phyloP scores from a whole-genome alignment of 495 filamentous ascomycete genomes.

The Podospora pseudopauciseta region DNA sequence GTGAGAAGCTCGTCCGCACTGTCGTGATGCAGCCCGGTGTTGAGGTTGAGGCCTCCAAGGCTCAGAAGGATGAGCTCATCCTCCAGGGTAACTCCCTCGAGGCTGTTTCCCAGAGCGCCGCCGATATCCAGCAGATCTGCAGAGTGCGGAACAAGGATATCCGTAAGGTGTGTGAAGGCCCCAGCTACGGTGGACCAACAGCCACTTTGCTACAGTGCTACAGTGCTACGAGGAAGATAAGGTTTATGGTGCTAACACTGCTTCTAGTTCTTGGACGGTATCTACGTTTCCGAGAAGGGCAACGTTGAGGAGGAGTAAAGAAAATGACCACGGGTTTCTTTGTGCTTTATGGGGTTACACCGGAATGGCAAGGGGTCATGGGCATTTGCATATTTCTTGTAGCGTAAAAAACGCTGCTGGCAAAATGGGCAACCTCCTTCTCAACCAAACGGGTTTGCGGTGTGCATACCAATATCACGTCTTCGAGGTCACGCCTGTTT shows the following conservation, averaged over 20 bases:
- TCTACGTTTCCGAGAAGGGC: conserved; percentile 97
- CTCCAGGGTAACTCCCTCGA: conserved; percentile 92
- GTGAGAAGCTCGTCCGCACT: conserved; percentile 97
- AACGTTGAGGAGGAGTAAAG: conserved; percentile 74
- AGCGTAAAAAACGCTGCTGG: conserved; percentile 46
- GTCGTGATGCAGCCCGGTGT: conserved; percentile 87
- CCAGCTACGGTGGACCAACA: conserved; percentile 5
- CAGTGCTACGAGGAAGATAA: neutral
- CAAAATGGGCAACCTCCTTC: conserved; percentile 45
- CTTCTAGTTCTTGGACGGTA: conserved; percentile 92
- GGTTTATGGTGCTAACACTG: conserved; percentile 31
- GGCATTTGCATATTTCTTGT: conserved; percentile 56
- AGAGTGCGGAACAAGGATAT: conserved; percentile 99
- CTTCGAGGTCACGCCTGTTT: conserved; percentile 8
- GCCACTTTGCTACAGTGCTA: neutral
- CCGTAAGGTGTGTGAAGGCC: conserved; percentile 69
- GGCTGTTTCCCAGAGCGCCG: conserved; percentile 93
- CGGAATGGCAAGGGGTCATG: conserved; percentile 41
- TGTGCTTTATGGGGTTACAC: conserved; percentile 42
- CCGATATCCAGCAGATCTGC: conserved; percentile 99
- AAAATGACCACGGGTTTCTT: conserved; percentile 48
- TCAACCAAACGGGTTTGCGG: conserved; percentile 28
- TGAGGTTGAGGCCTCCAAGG: conserved; percentile 80
- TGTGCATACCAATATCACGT: conserved; percentile 23
- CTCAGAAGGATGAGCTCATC: conserved; percentile 94